Evolutionary conservation across 768 basidiomycete species (phyloP), one percentile per base, ranked within the genome.

Genomic region (Suillus subaureus): DNA sequence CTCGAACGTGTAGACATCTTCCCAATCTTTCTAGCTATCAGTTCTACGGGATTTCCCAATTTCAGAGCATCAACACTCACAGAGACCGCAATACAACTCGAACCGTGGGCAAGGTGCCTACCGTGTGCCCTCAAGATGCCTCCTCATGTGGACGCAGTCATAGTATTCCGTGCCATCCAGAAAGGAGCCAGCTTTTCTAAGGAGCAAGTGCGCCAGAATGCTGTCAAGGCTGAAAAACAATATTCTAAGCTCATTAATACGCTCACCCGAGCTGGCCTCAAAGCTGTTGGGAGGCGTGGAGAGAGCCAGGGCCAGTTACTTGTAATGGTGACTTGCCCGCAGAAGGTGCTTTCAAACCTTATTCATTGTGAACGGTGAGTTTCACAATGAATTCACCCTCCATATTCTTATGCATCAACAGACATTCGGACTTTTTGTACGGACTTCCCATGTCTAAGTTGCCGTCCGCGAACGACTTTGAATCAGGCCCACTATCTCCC

Each of bases 281-380:
- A 84, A 58, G 91, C 88, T 0, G 90, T 91, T 1, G 92, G 91
- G 12, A 82, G 92, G 66, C 82, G 89, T 28, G 94, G 94, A n/a
- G 90, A 91, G 71, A 83, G 84, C 12, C 79, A 91, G 60, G 91
- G 90, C 1, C 88, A 94, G 69, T 75, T 96, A 8, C 79, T 96
- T 6, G 79, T 97, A 7, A 87, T 97, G 65, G 86, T 97, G 13
- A 81, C 82, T 11, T 94, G 92, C 67, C 87, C 90, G 0, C 79
- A 84, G 49, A 79, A 80, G 42, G 83, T 87, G 58, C 78, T 97
- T 23, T 73, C 83, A 31, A 84, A 85, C 54, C 82, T 97, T 11
- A 85, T 91, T 1, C 87, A 86, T 67, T 81, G 87, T 52, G 94
- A 96, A 79, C 80, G 89, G 94, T 93, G 72, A 72, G 89, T 77